phyloP scores from a whole-genome alignment of 2,329 filamentous ascomycete species.

The Fulvia fulva region DNA sequence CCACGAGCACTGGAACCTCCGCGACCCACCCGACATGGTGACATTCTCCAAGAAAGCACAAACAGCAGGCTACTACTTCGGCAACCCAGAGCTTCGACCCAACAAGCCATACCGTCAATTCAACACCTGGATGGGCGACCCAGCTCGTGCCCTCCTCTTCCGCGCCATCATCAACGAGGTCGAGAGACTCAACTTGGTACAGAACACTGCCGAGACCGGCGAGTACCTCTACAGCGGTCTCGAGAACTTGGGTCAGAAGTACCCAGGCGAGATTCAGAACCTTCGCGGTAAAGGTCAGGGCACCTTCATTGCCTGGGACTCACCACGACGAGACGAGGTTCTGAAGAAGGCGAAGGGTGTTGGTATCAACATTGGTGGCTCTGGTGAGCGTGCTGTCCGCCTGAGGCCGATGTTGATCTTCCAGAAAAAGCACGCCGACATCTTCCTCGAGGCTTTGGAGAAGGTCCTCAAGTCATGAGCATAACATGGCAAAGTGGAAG shows the following conservation, averaged over 20 bases:
- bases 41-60: constrained; percentile 96
- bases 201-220: constrained; percentile 72
- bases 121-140: constrained; percentile 92
- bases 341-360: constrained; percentile 71
- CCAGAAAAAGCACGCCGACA: constrained; percentile 85
- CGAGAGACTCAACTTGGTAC: constrained; percentile 69
- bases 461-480: constrained; percentile 31
- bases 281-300: constrained; percentile 82
- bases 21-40: constrained; percentile 81
- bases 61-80: constrained; percentile 88
- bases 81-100: constrained; percentile 71
- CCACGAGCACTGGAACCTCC: constrained; percentile 87
- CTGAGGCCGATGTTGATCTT: constrained; percentile 89
- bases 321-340: constrained; percentile 73
- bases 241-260: constrained; percentile 62
- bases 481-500: not conserved
- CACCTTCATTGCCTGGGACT: constrained; percentile 92
- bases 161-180: constrained; percentile 81
- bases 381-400: constrained; percentile 69
- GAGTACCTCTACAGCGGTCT: constrained; percentile 73
- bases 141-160: constrained; percentile 79
- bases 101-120: constrained; percentile 96
- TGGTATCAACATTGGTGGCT: constrained; percentile 84
- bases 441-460: constrained; percentile 58
- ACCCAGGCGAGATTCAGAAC: constrained; percentile 75